Percentiles rank a stretch among this genome's conserved stretches.
These are phyloP conservation scores for Eimeria necatrix DNA, from an alignment of 169 alveolate species.

Conservation along the genomic window DNA sequence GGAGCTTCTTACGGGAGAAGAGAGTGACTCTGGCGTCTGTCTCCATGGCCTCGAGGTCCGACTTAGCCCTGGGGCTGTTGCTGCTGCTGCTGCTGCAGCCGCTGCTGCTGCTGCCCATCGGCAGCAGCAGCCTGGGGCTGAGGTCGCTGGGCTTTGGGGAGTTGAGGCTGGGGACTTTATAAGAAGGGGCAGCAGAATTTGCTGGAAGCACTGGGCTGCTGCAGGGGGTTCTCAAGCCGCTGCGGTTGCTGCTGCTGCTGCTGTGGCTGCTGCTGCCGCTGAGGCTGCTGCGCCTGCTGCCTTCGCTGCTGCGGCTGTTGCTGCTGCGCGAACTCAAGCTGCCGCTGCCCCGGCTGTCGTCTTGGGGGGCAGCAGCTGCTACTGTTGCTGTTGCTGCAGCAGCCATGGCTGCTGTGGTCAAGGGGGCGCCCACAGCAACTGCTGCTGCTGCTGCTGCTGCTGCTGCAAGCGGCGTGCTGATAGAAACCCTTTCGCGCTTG, in stretches of 20 bases:
- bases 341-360: too few relatives aligned
- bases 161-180: neutral
- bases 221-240: neutral
- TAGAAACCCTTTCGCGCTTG: too few relatives aligned
- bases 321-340: neutral
- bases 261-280: neutral
- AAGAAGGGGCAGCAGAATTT: neutral
- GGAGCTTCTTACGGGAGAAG: neutral
- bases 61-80: neutral
- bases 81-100: too few relatives aligned
- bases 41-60: neutral
- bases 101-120: too few relatives aligned
- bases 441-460: neutral
- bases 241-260: neutral
- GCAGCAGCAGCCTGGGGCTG: neutral
- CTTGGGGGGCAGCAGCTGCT: too few relatives aligned
- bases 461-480: neutral
- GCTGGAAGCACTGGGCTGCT: neutral
- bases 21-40: neutral
- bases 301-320: neutral
- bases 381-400: too few relatives aligned
- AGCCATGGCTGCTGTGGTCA: too few relatives aligned
- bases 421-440: neutral
- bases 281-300: neutral
- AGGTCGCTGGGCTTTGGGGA: neutral